Percentiles rank a stretch among this genome's conserved stretches.
phyloP scores from a whole-genome alignment of 2,329 filamentous ascomycete species.

The Coniochaeta hoffmannii region DNA sequence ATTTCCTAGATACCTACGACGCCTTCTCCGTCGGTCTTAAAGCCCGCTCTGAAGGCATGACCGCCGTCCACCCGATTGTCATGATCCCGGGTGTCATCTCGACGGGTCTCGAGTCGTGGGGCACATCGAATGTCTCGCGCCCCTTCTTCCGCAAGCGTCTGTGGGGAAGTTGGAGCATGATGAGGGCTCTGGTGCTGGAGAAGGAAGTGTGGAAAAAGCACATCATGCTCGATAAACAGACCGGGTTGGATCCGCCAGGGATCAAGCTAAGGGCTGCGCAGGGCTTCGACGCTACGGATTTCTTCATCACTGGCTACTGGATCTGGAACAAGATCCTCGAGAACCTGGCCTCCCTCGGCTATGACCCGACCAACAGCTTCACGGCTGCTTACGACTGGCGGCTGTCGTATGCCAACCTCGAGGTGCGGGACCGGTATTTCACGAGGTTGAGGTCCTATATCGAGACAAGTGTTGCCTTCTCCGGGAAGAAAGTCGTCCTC shows the following conservation, averaged over 20 bases:
- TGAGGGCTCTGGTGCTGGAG: constrained; percentile 86
- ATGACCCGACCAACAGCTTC: constrained; percentile 74
- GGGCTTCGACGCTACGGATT: constrained; percentile 95
- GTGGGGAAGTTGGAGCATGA: constrained; percentile 99
- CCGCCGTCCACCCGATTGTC: constrained; percentile 79
- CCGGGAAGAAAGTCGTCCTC: constrained; percentile 73
- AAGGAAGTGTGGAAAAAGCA: constrained; percentile 94
- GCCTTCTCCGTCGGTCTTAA: constrained; percentile 87
- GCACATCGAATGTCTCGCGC: constrained; percentile 74
- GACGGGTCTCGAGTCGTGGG: constrained; percentile 94
- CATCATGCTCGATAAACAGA: constrained; percentile 91
- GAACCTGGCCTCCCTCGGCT: constrained; percentile 91
- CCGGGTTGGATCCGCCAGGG: constrained; percentile 81
- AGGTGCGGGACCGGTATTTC: constrained; percentile 89
- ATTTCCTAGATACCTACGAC: constrained; percentile 78
- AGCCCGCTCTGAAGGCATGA: constrained; percentile 70
- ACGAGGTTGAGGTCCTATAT: constrained; percentile 84
- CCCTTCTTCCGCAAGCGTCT: constrained; percentile 90
- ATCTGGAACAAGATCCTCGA: constrained; percentile 99
- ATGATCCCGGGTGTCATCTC: constrained; percentile 99
- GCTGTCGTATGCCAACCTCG: constrained; percentile 81
- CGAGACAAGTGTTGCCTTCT: constrained; percentile 69
- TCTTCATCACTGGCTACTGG: constrained; percentile 90
- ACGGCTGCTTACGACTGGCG: constrained; percentile 84
- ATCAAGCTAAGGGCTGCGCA: constrained; percentile 90